phyloP scores from a whole-genome alignment of 2,329 filamentous ascomycete genomes.

The Amauroascus niger region DNA sequence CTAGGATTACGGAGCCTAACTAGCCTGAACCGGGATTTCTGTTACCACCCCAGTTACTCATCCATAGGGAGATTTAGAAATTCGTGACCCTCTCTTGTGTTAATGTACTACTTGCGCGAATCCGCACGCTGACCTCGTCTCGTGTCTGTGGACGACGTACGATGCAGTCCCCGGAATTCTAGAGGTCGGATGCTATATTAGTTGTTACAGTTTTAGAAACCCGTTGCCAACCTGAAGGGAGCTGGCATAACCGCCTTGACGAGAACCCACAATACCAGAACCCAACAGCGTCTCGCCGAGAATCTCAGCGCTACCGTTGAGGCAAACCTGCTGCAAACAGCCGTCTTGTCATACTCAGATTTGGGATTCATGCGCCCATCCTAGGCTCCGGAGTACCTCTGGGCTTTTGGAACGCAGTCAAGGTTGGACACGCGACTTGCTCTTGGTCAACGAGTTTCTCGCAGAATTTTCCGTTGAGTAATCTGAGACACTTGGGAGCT shows the following conservation, averaged over 20 bases:
- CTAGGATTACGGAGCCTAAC: not conserved
- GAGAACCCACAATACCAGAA: not conserved
- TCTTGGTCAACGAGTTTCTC: not conserved
- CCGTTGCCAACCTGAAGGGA: no score
- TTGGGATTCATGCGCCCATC: not conserved
- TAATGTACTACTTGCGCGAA: no score
- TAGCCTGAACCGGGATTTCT: not conserved
- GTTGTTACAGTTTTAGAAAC: no score
- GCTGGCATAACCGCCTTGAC: not conserved
- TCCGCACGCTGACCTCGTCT: no score
- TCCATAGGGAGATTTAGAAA: no score
- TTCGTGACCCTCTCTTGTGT: no score
- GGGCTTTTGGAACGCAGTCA: not conserved
- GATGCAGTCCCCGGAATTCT: no score
- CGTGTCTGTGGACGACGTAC: no score
- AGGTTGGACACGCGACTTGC: not conserved
- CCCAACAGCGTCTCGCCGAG: not conserved
- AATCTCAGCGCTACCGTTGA: not conserved
- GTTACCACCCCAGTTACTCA: no score
- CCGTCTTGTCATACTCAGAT: slow-evolving; percentile 3
- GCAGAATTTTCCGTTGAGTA: not conserved
- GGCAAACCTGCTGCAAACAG: slow-evolving; percentile 2
- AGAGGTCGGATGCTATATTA: no score
- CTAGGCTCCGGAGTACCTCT: not conserved
- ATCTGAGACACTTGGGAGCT: slow-evolving; percentile 8